Conservation (phyloP, 345 rosid species). For the Adansonia digitata region DNA sequence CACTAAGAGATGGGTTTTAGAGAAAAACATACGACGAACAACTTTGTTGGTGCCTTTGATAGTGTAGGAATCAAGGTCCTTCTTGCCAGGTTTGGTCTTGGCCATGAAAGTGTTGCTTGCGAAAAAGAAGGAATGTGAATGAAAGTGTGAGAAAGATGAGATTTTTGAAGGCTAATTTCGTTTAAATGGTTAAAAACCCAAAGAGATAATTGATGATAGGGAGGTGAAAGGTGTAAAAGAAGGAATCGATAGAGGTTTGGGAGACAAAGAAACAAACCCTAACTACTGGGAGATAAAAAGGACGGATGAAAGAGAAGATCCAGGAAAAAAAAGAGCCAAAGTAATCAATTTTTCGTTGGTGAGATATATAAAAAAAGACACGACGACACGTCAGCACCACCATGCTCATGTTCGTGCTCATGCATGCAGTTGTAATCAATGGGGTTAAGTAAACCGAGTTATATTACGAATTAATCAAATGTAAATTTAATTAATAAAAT, state of each 20-base stretch:
- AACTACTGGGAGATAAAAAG: background rate
- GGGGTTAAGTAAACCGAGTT: too few relatives aligned
- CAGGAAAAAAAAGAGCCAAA: background rate
- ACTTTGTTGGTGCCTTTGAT: constrained; percentile 77
- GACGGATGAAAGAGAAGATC: background rate
- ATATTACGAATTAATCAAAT: too few relatives aligned
- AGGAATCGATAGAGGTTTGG: background rate
- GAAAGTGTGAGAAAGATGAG: background rate
- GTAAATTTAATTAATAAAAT: too few relatives aligned
- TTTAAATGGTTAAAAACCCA: background rate
- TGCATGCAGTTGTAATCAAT: background rate
- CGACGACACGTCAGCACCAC: constrained; percentile 25
- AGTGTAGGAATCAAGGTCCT: constrained; percentile 68
- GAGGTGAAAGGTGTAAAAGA: background rate
- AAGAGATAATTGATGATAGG: background rate
- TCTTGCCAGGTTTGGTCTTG: constrained; percentile 64
- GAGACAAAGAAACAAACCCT: constrained; percentile 30
- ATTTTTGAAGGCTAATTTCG: background rate
- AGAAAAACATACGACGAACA: constrained; percentile 45
- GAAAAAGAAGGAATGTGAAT: constrained; percentile 12
- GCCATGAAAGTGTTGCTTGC: constrained; percentile 36
- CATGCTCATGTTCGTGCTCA: background rate
- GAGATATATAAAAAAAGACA: background rate
- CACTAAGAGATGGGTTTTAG: background rate
- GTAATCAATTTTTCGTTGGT: background rate